Base-by-base conservation (phyloP, 306 rosid genomes). In the Ochetophila trinervis region DNA sequence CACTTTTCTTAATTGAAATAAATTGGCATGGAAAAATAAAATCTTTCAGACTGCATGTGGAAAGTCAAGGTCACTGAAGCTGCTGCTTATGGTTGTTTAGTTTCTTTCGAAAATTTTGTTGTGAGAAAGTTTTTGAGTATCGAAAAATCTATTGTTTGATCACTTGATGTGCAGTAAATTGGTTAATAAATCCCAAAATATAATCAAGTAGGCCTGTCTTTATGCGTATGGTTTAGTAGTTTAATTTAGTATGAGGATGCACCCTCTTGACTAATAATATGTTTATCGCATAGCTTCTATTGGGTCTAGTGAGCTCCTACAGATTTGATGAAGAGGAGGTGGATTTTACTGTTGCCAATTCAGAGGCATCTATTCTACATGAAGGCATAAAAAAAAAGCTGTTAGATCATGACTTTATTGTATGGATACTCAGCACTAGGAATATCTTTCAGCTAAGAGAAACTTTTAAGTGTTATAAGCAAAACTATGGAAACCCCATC, bases 361-460 rank as follows among this genome's bases (percentile, higher is more conserved):
- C 75, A 10, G 99, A 90, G 70, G 91, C 97, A 54, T 69, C 71
- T 55, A 83, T 45, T 21, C 73, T 94, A 55, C 84, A 90, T 60
- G 91, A 80, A 69, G 95, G 90, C 32, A 72, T 94, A 77, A 58
- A 59, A 65, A 64, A 63, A 17, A 90, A 85, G 85, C 51, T 82
- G 68, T 66, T 90, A 57, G 93, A 88, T 40, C 76, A 79, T 66
- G 85, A 85, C 62, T 73, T 79, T n/a, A 54, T 90, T 52, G 42
- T 86, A 48, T 80, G 84, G 84, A 85, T 90, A 66, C 88, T 94
- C 66, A 64, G 94, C 88, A 90, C 96, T 19, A 83, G 99, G 75
- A 94, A 86, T 57, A 15, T 86, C 66, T 85, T 80, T 78, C 99
- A 94, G 88, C 95, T 94, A 69, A 69, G 85, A 62, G 87, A 79